phyloP scores from a whole-genome alignment of 257 asterid species.

The Solanum bukasovii region DNA sequence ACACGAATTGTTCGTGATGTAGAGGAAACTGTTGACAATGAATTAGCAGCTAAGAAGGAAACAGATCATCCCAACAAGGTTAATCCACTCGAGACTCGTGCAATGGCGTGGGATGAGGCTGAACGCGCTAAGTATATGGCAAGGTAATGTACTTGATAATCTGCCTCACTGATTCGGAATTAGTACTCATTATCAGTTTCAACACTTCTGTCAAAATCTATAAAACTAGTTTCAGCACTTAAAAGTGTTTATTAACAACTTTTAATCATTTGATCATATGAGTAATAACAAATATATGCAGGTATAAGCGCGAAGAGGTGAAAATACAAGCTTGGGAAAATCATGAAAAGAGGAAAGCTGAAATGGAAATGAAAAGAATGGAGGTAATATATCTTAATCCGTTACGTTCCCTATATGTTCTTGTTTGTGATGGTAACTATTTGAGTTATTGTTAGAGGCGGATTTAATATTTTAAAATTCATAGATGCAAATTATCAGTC shows the following conservation, averaged over 20 bases:
- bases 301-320: conserved; percentile 90
- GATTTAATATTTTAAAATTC: not conserved
- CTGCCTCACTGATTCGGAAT: not conserved
- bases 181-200: not conserved
- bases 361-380: conserved; percentile 65
- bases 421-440: not conserved
- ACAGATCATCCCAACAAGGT: conserved; percentile 16
- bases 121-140: conserved; percentile 89
- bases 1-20: conserved; percentile 26
- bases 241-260: not conserved
- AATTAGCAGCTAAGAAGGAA: conserved; percentile 2
- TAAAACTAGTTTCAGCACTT: not conserved
- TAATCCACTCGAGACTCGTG: conserved; percentile 64
- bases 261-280: not conserved
- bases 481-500: not conserved
- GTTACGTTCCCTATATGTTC: not conserved
- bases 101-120: conserved; percentile 92
- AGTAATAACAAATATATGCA: not conserved
- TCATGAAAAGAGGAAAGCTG: conserved; percentile 81
- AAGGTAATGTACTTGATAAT: conserved; percentile 27
- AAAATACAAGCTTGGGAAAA: conserved; percentile 96
- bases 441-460: not conserved
- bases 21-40: conserved; percentile 16
- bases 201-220: not conserved
- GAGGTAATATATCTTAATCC: conserved; percentile 39